These are phyloP conservation scores for Pythium scleroteichum DNA, from an alignment of 352 stramenopile genomes.

Conservation along the genomic window DNA sequence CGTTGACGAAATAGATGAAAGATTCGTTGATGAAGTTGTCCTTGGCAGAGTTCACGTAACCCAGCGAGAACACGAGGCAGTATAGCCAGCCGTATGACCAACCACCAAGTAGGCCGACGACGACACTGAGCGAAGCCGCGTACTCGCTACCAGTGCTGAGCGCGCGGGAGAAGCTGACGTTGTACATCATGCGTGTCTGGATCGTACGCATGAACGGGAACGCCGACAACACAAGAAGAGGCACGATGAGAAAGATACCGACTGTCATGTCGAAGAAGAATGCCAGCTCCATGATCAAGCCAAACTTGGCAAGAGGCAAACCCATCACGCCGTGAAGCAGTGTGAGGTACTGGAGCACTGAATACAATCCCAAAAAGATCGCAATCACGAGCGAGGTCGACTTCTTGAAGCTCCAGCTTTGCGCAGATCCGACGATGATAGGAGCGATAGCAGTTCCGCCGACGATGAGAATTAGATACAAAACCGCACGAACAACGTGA, in stretches of 20 bases:
- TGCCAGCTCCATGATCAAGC: constrained; percentile 70
- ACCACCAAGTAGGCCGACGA: constrained; percentile 70
- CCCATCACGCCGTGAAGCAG: constrained; percentile 71
- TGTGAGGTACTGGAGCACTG: constrained; percentile 74
- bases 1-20: constrained; percentile 82
- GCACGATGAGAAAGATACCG: constrained; percentile 70
- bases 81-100: constrained; percentile 82
- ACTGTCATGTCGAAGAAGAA: constrained; percentile 90
- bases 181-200: constrained; percentile 92
- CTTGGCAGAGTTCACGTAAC: constrained; percentile 69
- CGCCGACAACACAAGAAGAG: constrained; percentile 72
- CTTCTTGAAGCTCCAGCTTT: constrained; percentile 69
- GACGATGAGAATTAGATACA: constrained; percentile 79
- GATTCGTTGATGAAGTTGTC: constrained; percentile 86
- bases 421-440: constrained; percentile 59
- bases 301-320: constrained; percentile 61
- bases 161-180: constrained; percentile 82
- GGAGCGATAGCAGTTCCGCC: constrained; percentile 52
- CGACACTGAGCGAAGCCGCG: constrained; percentile 70
- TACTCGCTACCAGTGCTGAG: constrained; percentile 84
- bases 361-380: constrained; percentile 77
- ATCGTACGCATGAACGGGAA: constrained; percentile 90
- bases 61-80: constrained; percentile 79
- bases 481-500: constrained; percentile 43
- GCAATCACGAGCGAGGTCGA: constrained; percentile 64